Evolutionary conservation across 345 rosid genomes (phyloP).

Genomic region (Mercurialis annua): DNA sequence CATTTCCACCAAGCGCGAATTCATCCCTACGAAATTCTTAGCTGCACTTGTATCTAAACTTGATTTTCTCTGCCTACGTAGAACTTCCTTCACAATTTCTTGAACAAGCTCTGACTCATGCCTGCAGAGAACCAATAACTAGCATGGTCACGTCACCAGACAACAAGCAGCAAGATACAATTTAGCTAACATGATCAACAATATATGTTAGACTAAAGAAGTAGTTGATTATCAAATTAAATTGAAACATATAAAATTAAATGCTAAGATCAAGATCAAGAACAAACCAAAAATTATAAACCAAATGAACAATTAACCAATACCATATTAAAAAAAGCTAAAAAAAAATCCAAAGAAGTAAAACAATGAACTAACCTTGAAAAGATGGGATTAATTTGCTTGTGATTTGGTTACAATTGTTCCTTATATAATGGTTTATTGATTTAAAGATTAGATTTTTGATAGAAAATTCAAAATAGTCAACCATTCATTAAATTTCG

Average conservation of each 20-base stretch:
- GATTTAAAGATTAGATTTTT: too few species aligned
- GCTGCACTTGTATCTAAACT: background rate
- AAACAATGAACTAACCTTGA: too few species aligned
- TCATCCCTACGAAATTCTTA: constrained; percentile 9
- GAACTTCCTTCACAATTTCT: constrained; percentile 1
- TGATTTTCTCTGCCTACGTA: constrained; percentile 4
- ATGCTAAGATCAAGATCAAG: background rate
- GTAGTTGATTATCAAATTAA: too few species aligned
- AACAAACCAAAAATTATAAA: background rate
- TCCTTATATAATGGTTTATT: too few species aligned
- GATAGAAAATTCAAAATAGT: too few species aligned
- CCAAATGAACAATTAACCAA: too few species aligned
- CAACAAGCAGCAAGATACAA: background rate
- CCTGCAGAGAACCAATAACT: constrained; percentile 1
- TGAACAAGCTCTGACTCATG: constrained; percentile 15
- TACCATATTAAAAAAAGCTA: background rate
- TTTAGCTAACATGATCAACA: background rate
- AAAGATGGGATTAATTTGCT: too few species aligned
- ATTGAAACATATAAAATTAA: too few species aligned
- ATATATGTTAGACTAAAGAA: background rate
- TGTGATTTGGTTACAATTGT: too few species aligned
- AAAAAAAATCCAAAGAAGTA: background rate
- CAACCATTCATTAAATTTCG: too few species aligned
- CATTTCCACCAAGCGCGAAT: constrained; percentile 12
- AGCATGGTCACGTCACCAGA: background rate